Evolutionary conservation across 2,329 filamentous ascomycete genomes (phyloP).

Genomic region (Torrubiella hemipterigena): DNA sequence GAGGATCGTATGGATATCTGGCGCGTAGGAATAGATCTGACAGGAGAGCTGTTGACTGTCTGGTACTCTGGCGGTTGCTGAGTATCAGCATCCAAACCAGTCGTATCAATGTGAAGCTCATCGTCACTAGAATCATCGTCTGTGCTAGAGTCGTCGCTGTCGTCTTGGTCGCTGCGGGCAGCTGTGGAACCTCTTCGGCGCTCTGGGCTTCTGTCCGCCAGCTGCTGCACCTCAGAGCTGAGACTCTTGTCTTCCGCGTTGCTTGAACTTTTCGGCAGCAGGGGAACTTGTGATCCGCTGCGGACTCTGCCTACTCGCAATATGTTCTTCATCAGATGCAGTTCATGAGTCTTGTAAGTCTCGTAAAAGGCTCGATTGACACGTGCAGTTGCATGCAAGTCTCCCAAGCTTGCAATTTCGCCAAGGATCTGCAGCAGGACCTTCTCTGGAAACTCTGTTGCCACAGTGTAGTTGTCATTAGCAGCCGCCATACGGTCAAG

Average conservation of each 20-base stretch:
- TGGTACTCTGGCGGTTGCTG: neutral
- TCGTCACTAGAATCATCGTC: conserved; percentile 12
- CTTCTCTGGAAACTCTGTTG: conserved; percentile 20
- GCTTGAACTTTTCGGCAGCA: conserved; percentile 11
- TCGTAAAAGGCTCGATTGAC: conserved; percentile 29
- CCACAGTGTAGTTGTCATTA: conserved; percentile 19
- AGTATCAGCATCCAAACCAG: neutral
- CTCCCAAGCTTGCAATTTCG: conserved; percentile 24
- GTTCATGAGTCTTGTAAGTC: conserved; percentile 32
- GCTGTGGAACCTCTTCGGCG: conserved; percentile 18
- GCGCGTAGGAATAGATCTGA: neutral
- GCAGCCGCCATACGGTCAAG: conserved; percentile 19
- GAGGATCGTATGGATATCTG: neutral
- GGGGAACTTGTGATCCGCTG: conserved; percentile 7
- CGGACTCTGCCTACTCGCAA: conserved; percentile 16
- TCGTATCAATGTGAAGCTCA: conserved; percentile 7
- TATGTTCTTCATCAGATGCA: conserved; percentile 23
- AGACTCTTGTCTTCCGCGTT: conserved; percentile 22
- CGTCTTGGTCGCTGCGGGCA: conserved; percentile 16
- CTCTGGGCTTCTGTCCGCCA: conserved; percentile 14
- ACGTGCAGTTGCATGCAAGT: conserved; percentile 30
- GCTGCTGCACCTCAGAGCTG: conserved; percentile 15
- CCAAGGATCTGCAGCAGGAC: conserved; percentile 28
- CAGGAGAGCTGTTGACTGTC: neutral
- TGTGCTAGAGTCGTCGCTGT: conserved; percentile 13